phyloP scores from a whole-genome alignment of 495 filamentous ascomycete species.

The Aspergillus wentii region DNA sequence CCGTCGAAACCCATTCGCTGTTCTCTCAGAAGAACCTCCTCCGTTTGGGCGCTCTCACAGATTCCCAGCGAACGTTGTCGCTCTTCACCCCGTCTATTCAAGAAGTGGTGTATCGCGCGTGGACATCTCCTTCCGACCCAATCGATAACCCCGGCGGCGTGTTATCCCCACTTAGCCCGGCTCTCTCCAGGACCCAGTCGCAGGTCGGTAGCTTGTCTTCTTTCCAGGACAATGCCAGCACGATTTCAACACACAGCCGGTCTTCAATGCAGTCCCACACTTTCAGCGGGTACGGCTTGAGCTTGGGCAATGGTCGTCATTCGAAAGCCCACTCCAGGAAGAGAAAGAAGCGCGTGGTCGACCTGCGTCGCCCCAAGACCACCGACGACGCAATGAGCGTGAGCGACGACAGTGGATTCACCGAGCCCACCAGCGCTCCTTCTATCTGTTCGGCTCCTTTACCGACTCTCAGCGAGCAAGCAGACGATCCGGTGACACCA shows the following conservation, averaged over 20 bases:
- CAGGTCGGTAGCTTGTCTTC: slow-evolving; percentile 54
- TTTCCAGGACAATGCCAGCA: slow-evolving; percentile 44
- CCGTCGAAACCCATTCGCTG: slow-evolving; percentile 70
- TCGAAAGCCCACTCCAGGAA: slow-evolving; percentile 65
- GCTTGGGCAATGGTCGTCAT: slow-evolving; percentile 58
- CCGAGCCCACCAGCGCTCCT: slow-evolving; percentile 32
- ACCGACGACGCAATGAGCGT: slow-evolving; percentile 50
- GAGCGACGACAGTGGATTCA: slow-evolving; percentile 44
- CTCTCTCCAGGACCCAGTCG: slow-evolving; percentile 56
- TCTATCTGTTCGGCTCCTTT: slow-evolving; percentile 41
- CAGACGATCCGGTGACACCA: slow-evolving; percentile 44
- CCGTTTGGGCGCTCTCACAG: slow-evolving; percentile 66
- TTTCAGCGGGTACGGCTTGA: slow-evolving; percentile 52
- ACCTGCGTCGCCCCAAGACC: slow-evolving; percentile 67
- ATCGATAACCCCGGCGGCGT: slow-evolving; percentile 54
- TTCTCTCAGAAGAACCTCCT: slow-evolving; percentile 90
- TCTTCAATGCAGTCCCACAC: slow-evolving; percentile 28
- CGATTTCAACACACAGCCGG: slow-evolving; percentile 32
- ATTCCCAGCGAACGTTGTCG: slow-evolving; percentile 82
- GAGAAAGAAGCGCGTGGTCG: slow-evolving; percentile 91
- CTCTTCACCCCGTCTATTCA: slow-evolving; percentile 78
- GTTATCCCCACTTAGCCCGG: slow-evolving; percentile 46
- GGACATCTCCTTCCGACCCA: slow-evolving; percentile 76
- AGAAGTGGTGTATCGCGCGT: slow-evolving; percentile 85
- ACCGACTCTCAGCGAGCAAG: slow-evolving; percentile 32